phyloP scores from a whole-genome alignment of 2,329 filamentous ascomycete genomes.

The Exserohilum rostratum region DNA sequence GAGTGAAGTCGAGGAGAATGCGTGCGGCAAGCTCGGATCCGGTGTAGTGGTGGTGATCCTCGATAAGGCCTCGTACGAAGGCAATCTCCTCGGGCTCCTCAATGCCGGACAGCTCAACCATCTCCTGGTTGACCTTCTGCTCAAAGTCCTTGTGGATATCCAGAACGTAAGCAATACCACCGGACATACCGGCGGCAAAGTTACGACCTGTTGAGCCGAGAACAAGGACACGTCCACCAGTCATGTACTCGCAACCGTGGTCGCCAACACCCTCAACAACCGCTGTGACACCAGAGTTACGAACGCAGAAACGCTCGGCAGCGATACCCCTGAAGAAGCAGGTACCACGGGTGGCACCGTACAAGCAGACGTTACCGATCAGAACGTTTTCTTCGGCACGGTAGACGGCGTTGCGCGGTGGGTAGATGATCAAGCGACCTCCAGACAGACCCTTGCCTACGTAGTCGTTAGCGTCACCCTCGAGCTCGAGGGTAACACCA shows the following conservation, averaged over 20 bases:
- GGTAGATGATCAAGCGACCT: conserved; percentile 91
- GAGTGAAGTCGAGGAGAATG: conserved; percentile 92
- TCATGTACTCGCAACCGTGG: conserved; percentile 99
- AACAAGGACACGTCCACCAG: conserved; percentile 86
- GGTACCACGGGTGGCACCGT: conserved; percentile 87
- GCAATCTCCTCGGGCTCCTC: conserved; percentile 89
- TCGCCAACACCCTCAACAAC: conserved; percentile 96
- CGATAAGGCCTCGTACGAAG: conserved; percentile 86
- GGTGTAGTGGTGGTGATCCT: conserved; percentile 98
- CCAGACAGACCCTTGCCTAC: conserved; percentile 95
- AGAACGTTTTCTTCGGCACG: conserved; percentile 96
- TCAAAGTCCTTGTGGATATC: conserved; percentile 89
- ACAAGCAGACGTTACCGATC: conserved; percentile 92
- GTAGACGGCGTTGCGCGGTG: conserved; percentile 86
- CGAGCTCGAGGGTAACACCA: conserved; percentile 91
- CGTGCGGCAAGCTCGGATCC: conserved; percentile 93
- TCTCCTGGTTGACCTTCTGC: conserved; percentile 93
- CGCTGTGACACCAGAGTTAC: conserved; percentile 94
- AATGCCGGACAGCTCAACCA: conserved; percentile 87
- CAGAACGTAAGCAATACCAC: conserved; percentile 93
- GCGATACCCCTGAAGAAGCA: conserved; percentile 98
- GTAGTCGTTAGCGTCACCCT: conserved; percentile 96
- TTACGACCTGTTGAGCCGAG: conserved; percentile 91
- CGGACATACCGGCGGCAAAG: conserved; percentile 98
- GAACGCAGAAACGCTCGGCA: conserved; percentile 93